Evolutionary conservation across 768 basidiomycete species (phyloP), one percentile per base, ranked within the genome.

Genomic region (Leccinum subtestaceum): DNA sequence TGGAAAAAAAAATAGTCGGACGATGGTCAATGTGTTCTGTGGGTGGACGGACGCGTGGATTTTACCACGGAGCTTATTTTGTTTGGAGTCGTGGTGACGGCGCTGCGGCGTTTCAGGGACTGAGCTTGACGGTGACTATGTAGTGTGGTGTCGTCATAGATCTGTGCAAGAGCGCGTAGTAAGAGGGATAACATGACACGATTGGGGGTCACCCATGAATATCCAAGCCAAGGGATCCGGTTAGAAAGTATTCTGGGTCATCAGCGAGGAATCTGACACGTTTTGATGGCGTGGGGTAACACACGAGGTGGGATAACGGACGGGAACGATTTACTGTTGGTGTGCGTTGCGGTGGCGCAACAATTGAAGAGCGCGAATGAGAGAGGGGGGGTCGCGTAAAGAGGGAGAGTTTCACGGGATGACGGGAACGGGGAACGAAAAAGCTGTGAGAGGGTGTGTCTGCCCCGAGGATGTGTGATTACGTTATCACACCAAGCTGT

Each of bases 71-170:
- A 59, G 50, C 60, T 58, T 63, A 55, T 55, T 34, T 60, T 55
- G 56, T 19, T 23, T 15, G 17, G 12, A 59, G 64, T 58, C 67
- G 63, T 68, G 67, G 59, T 21, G 55, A 59, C 55, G 52, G 65
- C 38, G 49, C 68, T 69, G 67, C 67, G 67, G 67, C 67, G 67
- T 66, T 55, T 60, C 67, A 67, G 67, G 62, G 67, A 58, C 55
- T 47, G 1, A 10, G 2, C 5, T 7, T 57, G 7, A 61, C 51
- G 56, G 65, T 61, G 58, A 65, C n/a, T 43, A n/a, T 17, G 40
- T n/a, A 59, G 45, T 10, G 36, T 15, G 0, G 47, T 60, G 55
- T 52, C 53, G 57, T 58, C 52, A 65, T 63, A 2, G 46, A 38
- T 32, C 4, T 38, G 21, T 36, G 32, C 40, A 11, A 40, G 23